Evolutionary conservation across 2,329 filamentous ascomycete species (phyloP).

Genomic region (Penicillium psychrosexuale): DNA sequence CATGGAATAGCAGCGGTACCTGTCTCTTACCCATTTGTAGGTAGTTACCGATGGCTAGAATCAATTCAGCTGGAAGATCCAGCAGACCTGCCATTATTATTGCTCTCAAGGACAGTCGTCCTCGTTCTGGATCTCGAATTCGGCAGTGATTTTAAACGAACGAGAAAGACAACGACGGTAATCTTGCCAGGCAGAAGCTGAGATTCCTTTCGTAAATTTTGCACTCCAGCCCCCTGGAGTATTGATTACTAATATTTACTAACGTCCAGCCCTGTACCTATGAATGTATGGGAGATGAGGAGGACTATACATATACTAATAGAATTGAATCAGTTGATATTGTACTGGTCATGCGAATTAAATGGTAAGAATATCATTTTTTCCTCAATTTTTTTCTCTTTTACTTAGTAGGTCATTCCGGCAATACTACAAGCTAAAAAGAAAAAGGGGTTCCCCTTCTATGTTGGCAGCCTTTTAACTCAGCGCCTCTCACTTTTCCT

Average conservation of each 20-base stretch:
- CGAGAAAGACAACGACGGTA: not conserved
- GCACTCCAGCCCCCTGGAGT: not conserved
- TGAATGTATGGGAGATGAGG: not conserved
- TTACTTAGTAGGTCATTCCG: not conserved
- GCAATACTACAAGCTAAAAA: not conserved
- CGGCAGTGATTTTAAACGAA: not conserved
- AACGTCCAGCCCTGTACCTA: not conserved
- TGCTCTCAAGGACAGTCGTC: not conserved
- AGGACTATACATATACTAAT: not conserved
- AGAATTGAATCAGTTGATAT: not conserved
- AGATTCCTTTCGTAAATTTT: not conserved
- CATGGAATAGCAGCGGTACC: not conserved
- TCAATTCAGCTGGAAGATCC: slow-evolving; percentile 10
- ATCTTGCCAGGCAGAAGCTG: not conserved
- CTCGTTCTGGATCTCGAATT: not conserved
- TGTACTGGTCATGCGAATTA: not conserved
- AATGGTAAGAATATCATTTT: not conserved
- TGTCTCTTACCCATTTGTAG: not conserved
- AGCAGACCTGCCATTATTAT: slow-evolving; percentile 3
- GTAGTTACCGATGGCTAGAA: slow-evolving; percentile 5
- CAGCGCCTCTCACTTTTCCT: not conserved
- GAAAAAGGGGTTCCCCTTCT: not conserved
- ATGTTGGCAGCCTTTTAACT: not conserved
- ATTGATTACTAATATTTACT: not conserved
- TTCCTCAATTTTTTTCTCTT: not conserved